Percentiles rank a stretch among this genome's conserved stretches.
phyloP scores from a whole-genome alignment of 768 basidiomycete species.

The Stropharia rugosoannulata region DNA sequence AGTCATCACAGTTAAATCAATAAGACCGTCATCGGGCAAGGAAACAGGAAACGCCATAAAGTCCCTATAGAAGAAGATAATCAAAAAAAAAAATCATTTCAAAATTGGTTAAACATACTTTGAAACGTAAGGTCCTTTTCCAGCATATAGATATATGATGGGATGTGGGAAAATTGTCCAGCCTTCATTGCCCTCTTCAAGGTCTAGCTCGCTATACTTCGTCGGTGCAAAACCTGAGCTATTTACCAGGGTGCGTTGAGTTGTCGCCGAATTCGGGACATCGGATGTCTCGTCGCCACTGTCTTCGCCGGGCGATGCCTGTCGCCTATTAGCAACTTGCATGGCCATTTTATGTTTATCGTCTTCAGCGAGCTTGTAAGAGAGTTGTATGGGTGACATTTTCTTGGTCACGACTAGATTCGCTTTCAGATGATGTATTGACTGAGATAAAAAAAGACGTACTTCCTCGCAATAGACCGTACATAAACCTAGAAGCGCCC shows the following conservation, averaged over 20 bases:
- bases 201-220: slow-evolving; percentile 23
- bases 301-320: slow-evolving; percentile 6
- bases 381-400: slow-evolving; percentile 64
- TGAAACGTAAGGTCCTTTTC: slow-evolving; percentile 76
- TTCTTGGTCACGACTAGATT: slow-evolving; percentile 50
- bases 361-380: slow-evolving; percentile 63
- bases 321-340: slow-evolving; percentile 39
- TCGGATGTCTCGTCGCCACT: not conserved
- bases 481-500: slow-evolving; percentile 77
- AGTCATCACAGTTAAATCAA: slow-evolving; percentile 70
- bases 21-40: slow-evolving; percentile 72
- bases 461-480: slow-evolving; percentile 74
- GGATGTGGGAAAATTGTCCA: slow-evolving; percentile 75
- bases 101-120: slow-evolving; percentile 37
- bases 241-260: slow-evolving; percentile 14
- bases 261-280: slow-evolving; percentile 1
- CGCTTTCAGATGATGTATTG: not conserved
- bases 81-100: not conserved
- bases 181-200: slow-evolving; percentile 46
- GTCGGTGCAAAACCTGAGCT: slow-evolving; percentile 41
- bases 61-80: slow-evolving; percentile 38
- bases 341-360: slow-evolving; percentile 76
- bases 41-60: slow-evolving; percentile 86
- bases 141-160: slow-evolving; percentile 69
- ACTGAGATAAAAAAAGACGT: slow-evolving; percentile 19